phyloP scores from a whole-genome alignment of 345 rosid species.

The Brassica nigra region DNA sequence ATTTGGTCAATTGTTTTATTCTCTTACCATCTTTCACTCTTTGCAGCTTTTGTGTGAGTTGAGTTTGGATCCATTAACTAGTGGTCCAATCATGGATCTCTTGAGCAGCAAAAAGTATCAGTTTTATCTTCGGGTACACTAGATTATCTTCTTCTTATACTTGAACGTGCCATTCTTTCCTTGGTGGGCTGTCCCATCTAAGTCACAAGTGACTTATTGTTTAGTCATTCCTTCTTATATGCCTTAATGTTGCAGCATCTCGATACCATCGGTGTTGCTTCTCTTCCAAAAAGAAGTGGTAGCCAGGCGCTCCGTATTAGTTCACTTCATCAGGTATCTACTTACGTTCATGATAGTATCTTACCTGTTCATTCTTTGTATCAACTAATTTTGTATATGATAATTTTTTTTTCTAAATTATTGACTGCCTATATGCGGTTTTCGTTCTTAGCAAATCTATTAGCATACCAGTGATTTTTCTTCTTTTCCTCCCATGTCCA shows the following conservation, averaged over 20 bases:
- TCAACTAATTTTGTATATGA: neutral
- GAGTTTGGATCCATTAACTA: conserved; percentile 80
- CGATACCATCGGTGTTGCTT: conserved; percentile 77
- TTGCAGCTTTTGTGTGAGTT: conserved; percentile 83
- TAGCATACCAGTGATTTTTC: neutral
- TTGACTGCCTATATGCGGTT: neutral
- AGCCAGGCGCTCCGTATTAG: conserved; percentile 85
- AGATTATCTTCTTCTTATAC: conserved; percentile 15
- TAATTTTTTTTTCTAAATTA: neutral
- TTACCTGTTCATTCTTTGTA: conserved; percentile 1
- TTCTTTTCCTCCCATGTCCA: conserved; percentile 1
- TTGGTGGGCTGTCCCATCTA: neutral
- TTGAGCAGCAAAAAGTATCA: conserved; percentile 78
- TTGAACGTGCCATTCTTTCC: conserved; percentile 1
- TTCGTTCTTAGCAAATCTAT: neutral
- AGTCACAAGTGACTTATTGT: conserved; percentile 2
- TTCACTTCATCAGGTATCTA: conserved; percentile 91
- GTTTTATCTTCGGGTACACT: conserved; percentile 71
- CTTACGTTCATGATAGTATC: neutral
- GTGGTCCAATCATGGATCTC: conserved; percentile 85
- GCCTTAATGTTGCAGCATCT: conserved; percentile 62
- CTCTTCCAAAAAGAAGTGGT: conserved; percentile 83
- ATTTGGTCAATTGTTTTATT: neutral
- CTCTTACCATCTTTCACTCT: conserved; percentile 24
- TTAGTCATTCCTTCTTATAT: conserved; percentile 11